Percentiles rank a stretch among this genome's conserved stretches.
Conservation (phyloP, 768 basidiomycete species). For the Postia placenta region DNA sequence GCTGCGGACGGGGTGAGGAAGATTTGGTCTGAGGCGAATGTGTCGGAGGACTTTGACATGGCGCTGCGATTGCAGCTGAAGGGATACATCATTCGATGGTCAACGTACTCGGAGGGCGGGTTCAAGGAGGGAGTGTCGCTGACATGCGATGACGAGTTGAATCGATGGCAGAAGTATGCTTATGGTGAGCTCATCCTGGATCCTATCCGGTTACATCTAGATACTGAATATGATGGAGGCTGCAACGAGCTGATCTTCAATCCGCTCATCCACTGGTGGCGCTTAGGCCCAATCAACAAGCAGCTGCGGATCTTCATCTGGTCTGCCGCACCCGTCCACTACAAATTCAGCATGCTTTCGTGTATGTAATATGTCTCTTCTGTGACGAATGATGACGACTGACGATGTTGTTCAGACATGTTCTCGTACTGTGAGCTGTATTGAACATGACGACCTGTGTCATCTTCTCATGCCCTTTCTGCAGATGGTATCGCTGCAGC, state of each 20-base stretch:
- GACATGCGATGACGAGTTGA: conserved; percentile 85
- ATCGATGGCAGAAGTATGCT: conserved; percentile 88
- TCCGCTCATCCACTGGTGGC: conserved; percentile 75
- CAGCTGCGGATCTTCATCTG: conserved; percentile 74
- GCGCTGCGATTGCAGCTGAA: conserved; percentile 54
- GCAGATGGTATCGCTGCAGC: conserved; percentile 56
- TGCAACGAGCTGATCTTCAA: conserved; percentile 74
- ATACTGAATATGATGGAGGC: conserved; percentile 27
- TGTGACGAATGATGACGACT: no score
- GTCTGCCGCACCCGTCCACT: conserved; percentile 50
- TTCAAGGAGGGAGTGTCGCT: conserved; percentile 93
- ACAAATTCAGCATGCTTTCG: conserved; percentile 46
- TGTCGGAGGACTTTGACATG: conserved; percentile 71
- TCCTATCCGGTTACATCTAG: background rate
- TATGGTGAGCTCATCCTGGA: conserved; percentile 48
- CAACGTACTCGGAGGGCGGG: conserved; percentile 75
- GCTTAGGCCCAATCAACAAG: conserved; percentile 72
- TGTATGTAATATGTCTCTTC: no score
- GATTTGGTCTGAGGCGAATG: conserved; percentile 63
- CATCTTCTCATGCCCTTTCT: background rate
- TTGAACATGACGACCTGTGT: background rate
- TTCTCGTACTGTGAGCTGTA: conserved; percentile 46
- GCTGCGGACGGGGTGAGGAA: conserved; percentile 43
- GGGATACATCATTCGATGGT: conserved; percentile 50
- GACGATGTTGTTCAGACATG: no score